phyloP scores from a whole-genome alignment of 441 rosid genomes.

The Erodium texanum region DNA sequence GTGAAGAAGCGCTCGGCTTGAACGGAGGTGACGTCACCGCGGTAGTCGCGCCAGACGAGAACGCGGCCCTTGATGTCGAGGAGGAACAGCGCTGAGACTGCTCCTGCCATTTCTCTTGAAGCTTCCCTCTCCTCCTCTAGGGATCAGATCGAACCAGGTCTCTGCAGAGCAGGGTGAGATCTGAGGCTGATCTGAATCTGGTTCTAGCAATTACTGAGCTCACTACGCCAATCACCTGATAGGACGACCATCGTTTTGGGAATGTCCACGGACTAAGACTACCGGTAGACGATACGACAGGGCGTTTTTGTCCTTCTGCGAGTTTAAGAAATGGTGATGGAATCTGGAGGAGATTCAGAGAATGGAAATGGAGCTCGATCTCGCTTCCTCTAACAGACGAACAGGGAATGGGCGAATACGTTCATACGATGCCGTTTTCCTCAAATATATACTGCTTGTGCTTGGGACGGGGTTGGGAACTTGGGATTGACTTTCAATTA shows the following conservation, averaged over 20 bases:
- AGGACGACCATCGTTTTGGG: background rate
- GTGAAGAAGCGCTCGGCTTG: slow-evolving; percentile 97
- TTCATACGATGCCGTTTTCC: background rate
- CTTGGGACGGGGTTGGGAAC: too few species aligned
- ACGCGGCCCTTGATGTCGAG: slow-evolving; percentile 94
- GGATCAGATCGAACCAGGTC: background rate
- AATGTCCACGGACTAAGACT: background rate
- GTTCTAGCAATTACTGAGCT: background rate
- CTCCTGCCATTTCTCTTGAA: slow-evolving; percentile 56
- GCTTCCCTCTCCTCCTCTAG: slow-evolving; percentile 3
- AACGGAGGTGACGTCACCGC: slow-evolving; percentile 81
- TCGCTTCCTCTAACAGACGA: background rate
- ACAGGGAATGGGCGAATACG: background rate
- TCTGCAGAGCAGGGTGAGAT: background rate
- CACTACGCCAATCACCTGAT: background rate
- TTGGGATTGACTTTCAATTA: too few species aligned
- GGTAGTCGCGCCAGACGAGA: slow-evolving; percentile 97
- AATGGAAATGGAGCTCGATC: background rate
- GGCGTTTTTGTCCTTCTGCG: background rate
- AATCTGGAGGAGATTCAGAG: background rate
- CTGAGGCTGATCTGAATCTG: slow-evolving; percentile 1
- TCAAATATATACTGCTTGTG: too few species aligned
- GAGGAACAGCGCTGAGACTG: slow-evolving; percentile 92
- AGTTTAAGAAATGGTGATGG: background rate
- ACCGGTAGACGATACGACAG: background rate